Evolutionary conservation across 2,329 filamentous ascomycete species (phyloP).

Genomic region (Trichophyton equinum): DNA sequence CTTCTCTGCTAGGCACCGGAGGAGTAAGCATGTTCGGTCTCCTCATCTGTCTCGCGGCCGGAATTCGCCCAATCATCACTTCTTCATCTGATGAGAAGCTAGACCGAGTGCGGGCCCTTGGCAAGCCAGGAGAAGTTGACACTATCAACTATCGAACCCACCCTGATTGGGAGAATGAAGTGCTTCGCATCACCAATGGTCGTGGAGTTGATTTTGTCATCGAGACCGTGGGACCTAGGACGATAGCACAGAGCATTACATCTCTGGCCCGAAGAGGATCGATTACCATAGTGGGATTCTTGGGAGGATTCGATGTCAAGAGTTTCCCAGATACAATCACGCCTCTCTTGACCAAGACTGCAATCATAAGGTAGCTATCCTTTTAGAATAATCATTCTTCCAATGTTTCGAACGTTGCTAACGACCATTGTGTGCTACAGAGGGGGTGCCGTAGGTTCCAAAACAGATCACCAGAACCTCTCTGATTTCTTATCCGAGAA

Average conservation of each 20-base stretch:
- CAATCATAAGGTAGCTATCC: slow-evolving; percentile 50
- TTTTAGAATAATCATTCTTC: slow-evolving; percentile 16
- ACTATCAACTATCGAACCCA: slow-evolving; percentile 34
- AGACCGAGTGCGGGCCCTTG: slow-evolving; percentile 31
- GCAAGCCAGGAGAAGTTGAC: not conserved
- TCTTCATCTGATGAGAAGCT: slow-evolving; percentile 42
- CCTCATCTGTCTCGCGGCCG: slow-evolving; percentile 25
- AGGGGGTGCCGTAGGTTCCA: not conserved
- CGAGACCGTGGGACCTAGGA: slow-evolving; percentile 32
- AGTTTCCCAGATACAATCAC: not conserved
- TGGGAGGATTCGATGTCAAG: not conserved
- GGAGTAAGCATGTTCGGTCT: slow-evolving; percentile 27
- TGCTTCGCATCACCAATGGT: slow-evolving; percentile 33
- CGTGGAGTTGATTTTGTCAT: slow-evolving; percentile 40
- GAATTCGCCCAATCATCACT: slow-evolving; percentile 31
- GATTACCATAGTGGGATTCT: not conserved
- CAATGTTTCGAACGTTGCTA: not conserved
- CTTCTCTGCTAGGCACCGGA: slow-evolving; percentile 42
- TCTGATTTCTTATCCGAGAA: slow-evolving; percentile 24
- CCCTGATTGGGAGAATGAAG: slow-evolving; percentile 34
- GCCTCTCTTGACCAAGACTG: slow-evolving; percentile 35
- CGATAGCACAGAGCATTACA: slow-evolving; percentile 37
- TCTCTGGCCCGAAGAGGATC: slow-evolving; percentile 8
- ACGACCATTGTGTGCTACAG: not conserved
- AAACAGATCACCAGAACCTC: slow-evolving; percentile 22